Conservation (phyloP, 2,329 filamentous ascomycete genomes). For the Botrytis medusae region DNA sequence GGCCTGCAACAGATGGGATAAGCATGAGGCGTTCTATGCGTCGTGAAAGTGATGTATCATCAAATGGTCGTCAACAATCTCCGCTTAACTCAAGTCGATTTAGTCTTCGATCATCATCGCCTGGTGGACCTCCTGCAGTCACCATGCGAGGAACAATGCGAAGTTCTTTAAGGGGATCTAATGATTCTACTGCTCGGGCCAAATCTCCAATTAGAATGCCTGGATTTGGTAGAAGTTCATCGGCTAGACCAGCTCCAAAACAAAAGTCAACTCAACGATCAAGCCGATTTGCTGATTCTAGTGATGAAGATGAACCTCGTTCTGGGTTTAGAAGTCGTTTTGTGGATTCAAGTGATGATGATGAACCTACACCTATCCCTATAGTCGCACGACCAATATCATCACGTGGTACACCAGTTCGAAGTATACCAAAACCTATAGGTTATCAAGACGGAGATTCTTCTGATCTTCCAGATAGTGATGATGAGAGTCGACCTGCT, state of each 20-base stretch:
- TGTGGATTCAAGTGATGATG: constrained; percentile 63
- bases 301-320: constrained; percentile 39
- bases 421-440: constrained; percentile 49
- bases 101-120: constrained; percentile 70
- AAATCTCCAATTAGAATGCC: constrained; percentile 29
- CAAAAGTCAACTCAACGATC: constrained; percentile 25
- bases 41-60: constrained; percentile 37
- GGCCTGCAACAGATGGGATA: constrained; percentile 50
- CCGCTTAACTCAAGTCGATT: constrained; percentile 57
- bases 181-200: constrained; percentile 24
- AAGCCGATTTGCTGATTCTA: constrained; percentile 41
- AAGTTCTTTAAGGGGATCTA: constrained; percentile 41
- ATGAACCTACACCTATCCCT: constrained; percentile 31
- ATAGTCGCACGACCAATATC: constrained; percentile 21
- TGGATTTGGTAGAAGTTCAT: constrained; percentile 33
- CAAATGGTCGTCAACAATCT: constrained; percentile 39
- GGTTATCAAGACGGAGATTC: constrained; percentile 58
- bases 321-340: constrained; percentile 51
- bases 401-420: constrained; percentile 41
- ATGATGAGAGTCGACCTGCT: constrained; percentile 46
- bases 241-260: constrained; percentile 26
- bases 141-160: constrained; percentile 40
- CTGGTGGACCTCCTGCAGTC: constrained; percentile 50
- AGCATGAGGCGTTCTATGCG: constrained; percentile 77
- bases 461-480: constrained; percentile 60